Evolutionary conservation across 345 rosid species (phyloP), one percentile per base, ranked within the genome.

Genomic region (Gossypium thurberi): DNA sequence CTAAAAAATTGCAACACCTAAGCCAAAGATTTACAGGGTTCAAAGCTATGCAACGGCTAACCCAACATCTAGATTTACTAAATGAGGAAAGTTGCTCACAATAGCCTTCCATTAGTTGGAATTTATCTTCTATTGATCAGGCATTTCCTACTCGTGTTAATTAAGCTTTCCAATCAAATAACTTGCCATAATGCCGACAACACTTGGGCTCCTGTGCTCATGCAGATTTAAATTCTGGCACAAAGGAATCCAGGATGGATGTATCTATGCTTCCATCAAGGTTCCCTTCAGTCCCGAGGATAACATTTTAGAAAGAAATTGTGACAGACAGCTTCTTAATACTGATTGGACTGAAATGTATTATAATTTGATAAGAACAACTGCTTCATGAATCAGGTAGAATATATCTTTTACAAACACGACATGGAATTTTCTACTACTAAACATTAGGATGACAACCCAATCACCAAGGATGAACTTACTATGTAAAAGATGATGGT

Each of bases 401-500:
- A 21, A 43, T 20, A 65, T 20, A 44, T 65, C n/a, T 50, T 68
- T 17, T 26, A 70, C 40, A 28, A 53, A 18, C n/a, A 55, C 3
- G 33, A 56, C 18, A 11, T 40, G 42, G 53, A 37, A 40, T 56
- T 52, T 40, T 10, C 62, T 50, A n/a, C 10, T 2, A 52, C 14
- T 40, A 55, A 13, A 53, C 33, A 42, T n/a, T 28, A 70, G 26
- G 68, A 55, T 56, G 52, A 71, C 64, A 56, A 21, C 14, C 37
- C 40, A 21, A 63, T 55, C 51, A 18, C 15, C 28, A 51, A 11
- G 20, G 37, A 69, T 40, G 74, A 76, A 75, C 83, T 77, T 82
- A 87, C 89, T 12, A 82, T 51, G 66, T 82, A 87, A 75, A 79
- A 84, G 20, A 87, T 69, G 46, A 84, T 10, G 25, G 84, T 80